Evolutionary conservation across 2,329 filamentous ascomycete genomes (phyloP).

Genomic region (Aspergillus proliferans): DNA sequence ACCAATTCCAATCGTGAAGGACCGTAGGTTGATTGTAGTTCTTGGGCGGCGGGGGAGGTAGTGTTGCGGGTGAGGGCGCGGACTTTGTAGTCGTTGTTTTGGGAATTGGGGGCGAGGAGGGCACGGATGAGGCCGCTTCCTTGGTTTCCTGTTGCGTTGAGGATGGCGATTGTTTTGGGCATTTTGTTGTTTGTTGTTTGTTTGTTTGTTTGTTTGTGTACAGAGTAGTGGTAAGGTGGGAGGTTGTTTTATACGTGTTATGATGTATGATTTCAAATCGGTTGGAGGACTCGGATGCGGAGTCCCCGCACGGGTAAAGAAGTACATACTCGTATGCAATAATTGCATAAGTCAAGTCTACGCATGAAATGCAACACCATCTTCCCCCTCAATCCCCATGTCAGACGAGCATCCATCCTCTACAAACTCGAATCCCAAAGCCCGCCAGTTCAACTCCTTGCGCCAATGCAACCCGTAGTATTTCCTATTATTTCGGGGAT

Average conservation of each 20-base stretch:
- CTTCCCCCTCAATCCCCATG: conserved; percentile 5
- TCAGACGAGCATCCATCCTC: conserved; percentile 14
- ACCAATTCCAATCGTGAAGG: conserved; percentile 5
- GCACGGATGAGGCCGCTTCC: conserved; percentile 8
- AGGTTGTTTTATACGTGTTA: background rate
- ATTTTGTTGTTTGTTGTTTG: background rate
- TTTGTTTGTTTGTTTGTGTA: background rate
- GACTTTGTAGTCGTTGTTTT: background rate
- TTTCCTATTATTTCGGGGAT: conserved; percentile 13
- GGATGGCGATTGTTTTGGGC: conserved; percentile 1
- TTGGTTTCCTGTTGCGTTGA: conserved; percentile 13
- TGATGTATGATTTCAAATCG: too few species aligned
- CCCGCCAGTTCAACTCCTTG: conserved; percentile 49
- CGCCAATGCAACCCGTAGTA: conserved; percentile 60
- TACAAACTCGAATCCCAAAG: conserved; percentile 43
- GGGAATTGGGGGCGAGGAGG: conserved; percentile 1
- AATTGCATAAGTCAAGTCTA: conserved; percentile 1
- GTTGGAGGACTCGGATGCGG: too few species aligned
- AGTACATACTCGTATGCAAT: too few species aligned
- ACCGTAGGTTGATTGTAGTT: conserved; percentile 1
- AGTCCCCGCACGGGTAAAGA: too few species aligned
- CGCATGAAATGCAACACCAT: conserved; percentile 15
- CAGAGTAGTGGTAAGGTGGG: background rate
- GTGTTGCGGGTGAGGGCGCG: conserved; percentile 11
- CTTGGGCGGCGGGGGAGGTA: conserved; percentile 3